phyloP scores from a whole-genome alignment of 768 basidiomycete species.

The Gloeophyllum trabeum region DNA sequence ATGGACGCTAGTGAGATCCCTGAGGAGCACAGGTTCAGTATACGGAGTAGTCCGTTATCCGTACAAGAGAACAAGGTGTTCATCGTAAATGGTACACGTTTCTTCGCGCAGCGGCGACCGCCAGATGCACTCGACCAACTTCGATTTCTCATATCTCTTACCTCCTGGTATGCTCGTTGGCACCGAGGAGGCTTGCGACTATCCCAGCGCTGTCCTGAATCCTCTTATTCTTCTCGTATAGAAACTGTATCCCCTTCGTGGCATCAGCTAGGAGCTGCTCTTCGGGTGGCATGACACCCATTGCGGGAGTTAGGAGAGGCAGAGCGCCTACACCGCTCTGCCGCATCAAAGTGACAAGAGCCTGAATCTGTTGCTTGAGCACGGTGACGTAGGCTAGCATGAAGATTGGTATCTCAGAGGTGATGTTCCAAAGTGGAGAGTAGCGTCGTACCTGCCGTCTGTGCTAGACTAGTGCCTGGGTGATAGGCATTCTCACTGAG shows the following conservation, averaged over 20 bases:
- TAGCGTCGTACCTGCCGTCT: conserved; percentile 36
- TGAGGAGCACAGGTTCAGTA: too few relatives aligned
- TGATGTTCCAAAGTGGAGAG: background rate
- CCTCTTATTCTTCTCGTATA: conserved; percentile 40
- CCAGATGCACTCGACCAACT: too few relatives aligned
- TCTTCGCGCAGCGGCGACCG: too few relatives aligned
- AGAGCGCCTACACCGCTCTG: conserved; percentile 59
- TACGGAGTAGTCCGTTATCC: too few relatives aligned
- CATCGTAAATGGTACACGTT: too few relatives aligned
- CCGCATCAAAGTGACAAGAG: conserved; percentile 36
- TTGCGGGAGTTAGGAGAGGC: conserved; percentile 28
- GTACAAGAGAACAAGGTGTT: too few relatives aligned
- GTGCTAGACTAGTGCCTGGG: conserved; percentile 36
- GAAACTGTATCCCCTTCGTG: conserved; percentile 26
- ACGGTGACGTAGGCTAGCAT: conserved; percentile 36
- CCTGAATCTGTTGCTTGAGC: conserved; percentile 38
- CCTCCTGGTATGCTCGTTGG: conserved; percentile 14
- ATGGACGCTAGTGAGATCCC: too few relatives aligned
- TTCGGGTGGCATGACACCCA: conserved; percentile 24
- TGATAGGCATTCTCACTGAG: conserved; percentile 53
- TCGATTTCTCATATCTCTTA: too few relatives aligned
- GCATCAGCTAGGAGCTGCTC: conserved; percentile 32
- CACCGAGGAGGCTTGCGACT: conserved; percentile 30
- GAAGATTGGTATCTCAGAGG: too few relatives aligned
- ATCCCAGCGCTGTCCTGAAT: conserved; percentile 47